phyloP scores from a whole-genome alignment of 192 early-diverging fungal genomes.

The Kappamyces sp. region DNA sequence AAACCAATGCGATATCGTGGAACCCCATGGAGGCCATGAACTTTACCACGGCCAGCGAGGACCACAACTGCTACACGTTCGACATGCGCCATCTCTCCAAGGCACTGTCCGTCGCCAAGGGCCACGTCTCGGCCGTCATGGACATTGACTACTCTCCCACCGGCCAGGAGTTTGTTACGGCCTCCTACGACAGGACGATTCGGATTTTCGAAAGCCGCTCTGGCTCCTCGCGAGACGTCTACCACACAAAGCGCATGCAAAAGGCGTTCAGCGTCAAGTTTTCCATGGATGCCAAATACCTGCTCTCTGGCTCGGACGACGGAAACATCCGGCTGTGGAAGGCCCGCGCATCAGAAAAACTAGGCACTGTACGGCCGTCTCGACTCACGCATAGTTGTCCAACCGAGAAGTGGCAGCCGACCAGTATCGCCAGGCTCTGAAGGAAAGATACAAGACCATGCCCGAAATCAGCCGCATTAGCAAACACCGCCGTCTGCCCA shows the following conservation, averaged over 20 bases:
- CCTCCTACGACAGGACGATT: slow-evolving; percentile 89
- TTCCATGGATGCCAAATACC: slow-evolving; percentile 91
- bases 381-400: slow-evolving; percentile 22
- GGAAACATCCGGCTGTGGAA: slow-evolving; percentile 98
- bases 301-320: slow-evolving; percentile 94
- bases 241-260: slow-evolving; percentile 99
- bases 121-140: slow-evolving; percentile 90
- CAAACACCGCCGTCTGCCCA: slow-evolving; percentile 79
- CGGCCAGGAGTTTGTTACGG: slow-evolving; percentile 91
- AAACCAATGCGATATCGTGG: slow-evolving; percentile 95
- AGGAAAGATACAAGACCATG: slow-evolving; percentile 87
- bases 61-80: slow-evolving; percentile 95
- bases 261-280: slow-evolving; percentile 85
- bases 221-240: slow-evolving; percentile 86
- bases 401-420: slow-evolving; percentile 68
- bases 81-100: slow-evolving; percentile 94
- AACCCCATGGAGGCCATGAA: slow-evolving; percentile 99
- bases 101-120: slow-evolving; percentile 83
- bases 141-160: slow-evolving; percentile 98
- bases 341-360: slow-evolving; percentile 82
- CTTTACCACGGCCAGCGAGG: slow-evolving; percentile 93
- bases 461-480: slow-evolving; percentile 84
- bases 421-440: slow-evolving; percentile 82
- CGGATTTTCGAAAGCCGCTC: slow-evolving; percentile 76
- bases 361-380: slow-evolving; percentile 49